Evolutionary conservation across 129 eudicot species (phyloP), one percentile per base, ranked within the genome.

Genomic region (Artemisia annua): DNA sequence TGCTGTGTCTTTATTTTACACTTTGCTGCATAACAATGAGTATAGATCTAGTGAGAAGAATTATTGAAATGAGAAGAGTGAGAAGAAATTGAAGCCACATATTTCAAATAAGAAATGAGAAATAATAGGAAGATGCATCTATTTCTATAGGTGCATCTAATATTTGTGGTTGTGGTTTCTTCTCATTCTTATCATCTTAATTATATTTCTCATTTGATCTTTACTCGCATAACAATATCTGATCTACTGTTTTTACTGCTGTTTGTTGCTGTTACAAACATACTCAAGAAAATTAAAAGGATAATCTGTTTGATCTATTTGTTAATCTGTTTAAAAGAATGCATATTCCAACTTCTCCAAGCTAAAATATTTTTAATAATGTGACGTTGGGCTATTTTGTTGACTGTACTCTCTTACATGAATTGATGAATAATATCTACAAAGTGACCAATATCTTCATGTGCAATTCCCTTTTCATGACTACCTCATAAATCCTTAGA

Each of bases 381-480:
- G 14, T 18, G n/a, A 4, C 24, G 19, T 28, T 68, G 5, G 51
- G 72, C 50, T 52, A 52, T 69, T 14, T 9, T 69, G 30, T 30
- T 11, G 28, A 53, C 63, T 48, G 20, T 67, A 67, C 52, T 28
- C 10, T 14, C 32, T 17, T 39, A 52, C 46, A 12, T 54, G 11
- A 51, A 52, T 54, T 28, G 32, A 28, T 28, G 32, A 28, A 4
- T 16, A n/a, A 4, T 16, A n/a, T 12, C 46, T 51, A 15, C 10
- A 60, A 50, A 46, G 11, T 11, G 73, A 77, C 64, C 46, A 64
- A 75, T 22, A 75, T 48, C 28, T 56, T 72, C 81, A 61, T 77
- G 76, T 77, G 81, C 75, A 70, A 60, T 75, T 50, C 81, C 30
- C 65, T 69, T 69, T 59, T 59, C 17, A 69, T 67, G 68, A 67